Evolutionary conservation across 371 early-diverging fungal genomes (phyloP).

Genomic region (Circinella umbellata): DNA sequence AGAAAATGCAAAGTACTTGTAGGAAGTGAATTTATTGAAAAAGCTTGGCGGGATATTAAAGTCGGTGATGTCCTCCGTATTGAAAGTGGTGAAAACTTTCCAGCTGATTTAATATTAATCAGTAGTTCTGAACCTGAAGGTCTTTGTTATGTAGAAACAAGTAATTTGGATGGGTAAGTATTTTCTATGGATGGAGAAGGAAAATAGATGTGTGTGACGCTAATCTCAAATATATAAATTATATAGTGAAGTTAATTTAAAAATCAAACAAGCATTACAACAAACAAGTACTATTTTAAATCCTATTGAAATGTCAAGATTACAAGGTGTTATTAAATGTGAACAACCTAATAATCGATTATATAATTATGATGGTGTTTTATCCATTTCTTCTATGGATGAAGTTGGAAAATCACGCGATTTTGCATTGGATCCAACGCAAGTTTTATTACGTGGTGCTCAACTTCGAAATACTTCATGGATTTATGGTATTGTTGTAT

Average conservation of each 20-base stretch:
- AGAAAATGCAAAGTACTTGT: conserved; percentile 70
- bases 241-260: conserved; percentile 88
- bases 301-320: conserved; percentile 59
- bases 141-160: conserved; percentile 95
- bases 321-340: conserved; percentile 70
- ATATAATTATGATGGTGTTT: conserved; percentile 85
- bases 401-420: conserved; percentile 63
- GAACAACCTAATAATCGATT: conserved; percentile 90
- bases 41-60: conserved; percentile 78
- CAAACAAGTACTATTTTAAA: conserved; percentile 73
- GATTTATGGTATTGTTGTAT: conserved; percentile 86
- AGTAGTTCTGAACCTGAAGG: conserved; percentile 87
- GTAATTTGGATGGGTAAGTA: conserved; percentile 89
- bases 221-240: no score
- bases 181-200: not conserved
- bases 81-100: conserved; percentile 86
- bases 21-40: conserved; percentile 67
- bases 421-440: conserved; percentile 80
- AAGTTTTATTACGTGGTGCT: conserved; percentile 84
- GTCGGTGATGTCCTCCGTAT: conserved; percentile 94
- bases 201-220: no score
- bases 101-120: conserved; percentile 91
- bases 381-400: conserved; percentile 53
- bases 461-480: conserved; percentile 84
- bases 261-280: conserved; percentile 84